Evolutionary conservation across 2,329 filamentous ascomycete species (phyloP), one percentile per base, ranked within the genome.

Genomic region (Neofusicoccum laricinum): DNA sequence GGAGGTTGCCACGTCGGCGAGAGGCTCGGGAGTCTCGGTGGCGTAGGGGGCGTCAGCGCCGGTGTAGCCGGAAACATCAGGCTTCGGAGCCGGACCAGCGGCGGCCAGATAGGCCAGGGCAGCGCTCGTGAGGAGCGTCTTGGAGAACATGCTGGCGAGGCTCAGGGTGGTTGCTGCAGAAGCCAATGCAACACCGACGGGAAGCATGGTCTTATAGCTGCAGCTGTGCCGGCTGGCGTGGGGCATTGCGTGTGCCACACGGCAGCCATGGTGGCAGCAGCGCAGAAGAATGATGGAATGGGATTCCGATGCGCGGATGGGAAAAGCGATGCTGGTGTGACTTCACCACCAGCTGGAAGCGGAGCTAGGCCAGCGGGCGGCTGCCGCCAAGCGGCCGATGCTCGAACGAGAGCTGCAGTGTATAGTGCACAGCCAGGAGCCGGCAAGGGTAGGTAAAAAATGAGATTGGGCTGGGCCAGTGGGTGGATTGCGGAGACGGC

Each of bases 41-140:
- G 72, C 74, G 70, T 78, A 80, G 21, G 78, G 76, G 40, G 78
- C 79, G 70, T 80, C 76, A 8, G 76, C 80, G 66, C 79, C 72
- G 19, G 72, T 75, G 73, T 83, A 83, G 45, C 80, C 81, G 63
- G 79, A 61, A 15, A 78, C 77, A 63, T 78, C 76, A n/a, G 77
- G 76, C 65, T 71, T 71, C 36, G 77, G 78, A 46, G 74, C 76
- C 49, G 77, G 73, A 17, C 69, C 72, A 67, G 70, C 75, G 30
- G 74, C 70, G 57, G 73, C 74, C 55, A 79, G 69, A 65, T 73
- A 69, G 65, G 72, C 70, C 49, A 73, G 73, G 65, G 43, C 51
- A 49, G 43, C 51, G 34, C 51, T 51, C n/a, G 40, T 34, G 17
- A 77, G 67, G 21, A 75, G 21, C 34, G 71, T 72, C 69, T 69